phyloP scores from a whole-genome alignment of 805 yeast species.

The Myxozyma mucilagina region DNA sequence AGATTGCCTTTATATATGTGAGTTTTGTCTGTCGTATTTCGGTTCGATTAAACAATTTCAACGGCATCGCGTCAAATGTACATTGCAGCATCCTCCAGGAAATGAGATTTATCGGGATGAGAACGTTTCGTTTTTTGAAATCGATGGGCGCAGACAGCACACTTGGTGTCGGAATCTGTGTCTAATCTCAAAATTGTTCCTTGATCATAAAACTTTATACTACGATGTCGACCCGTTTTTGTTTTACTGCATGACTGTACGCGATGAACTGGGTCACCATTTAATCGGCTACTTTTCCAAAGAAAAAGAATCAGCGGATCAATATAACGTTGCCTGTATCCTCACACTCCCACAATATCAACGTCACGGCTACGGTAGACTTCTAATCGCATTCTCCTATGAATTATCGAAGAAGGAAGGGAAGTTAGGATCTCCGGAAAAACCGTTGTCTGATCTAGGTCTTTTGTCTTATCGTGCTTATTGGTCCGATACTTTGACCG shows the following conservation, averaged over 20 bases:
- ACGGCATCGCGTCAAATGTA: slow-evolving; percentile 82
- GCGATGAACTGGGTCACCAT: slow-evolving; percentile 91
- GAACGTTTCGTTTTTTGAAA: slow-evolving; percentile 90
- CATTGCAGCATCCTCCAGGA: slow-evolving; percentile 95
- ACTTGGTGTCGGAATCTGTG: slow-evolving; percentile 97
- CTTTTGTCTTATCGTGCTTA: slow-evolving; percentile 88
- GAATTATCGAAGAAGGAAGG: slow-evolving; percentile 84
- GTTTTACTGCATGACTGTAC: slow-evolving; percentile 91
- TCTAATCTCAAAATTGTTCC: slow-evolving; percentile 79
- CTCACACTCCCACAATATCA: slow-evolving; percentile 95
- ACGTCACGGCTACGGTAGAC: slow-evolving; percentile 88
- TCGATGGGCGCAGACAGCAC: slow-evolving; percentile 93
- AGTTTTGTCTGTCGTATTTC: slow-evolving; percentile 83
- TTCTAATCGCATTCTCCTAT: slow-evolving; percentile 90
- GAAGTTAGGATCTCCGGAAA: slow-evolving; percentile 95
- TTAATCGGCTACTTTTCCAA: slow-evolving; percentile 95
- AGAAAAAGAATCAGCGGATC: slow-evolving; percentile 94
- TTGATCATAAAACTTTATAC: slow-evolving; percentile 94
- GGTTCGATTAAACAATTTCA: slow-evolving; percentile 90
- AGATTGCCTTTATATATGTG: slow-evolving; percentile 87
- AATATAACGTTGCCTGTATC: slow-evolving; percentile 95
- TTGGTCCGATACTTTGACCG: slow-evolving; percentile 90
- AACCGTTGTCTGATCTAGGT: slow-evolving; percentile 94
- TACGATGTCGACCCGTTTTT: slow-evolving; percentile 98
- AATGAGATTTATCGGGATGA: slow-evolving; percentile 95